Evolutionary conservation across 495 filamentous ascomycete genomes (phyloP), one percentile per base, ranked within the genome.

Genomic region (Lasiosphaeriaceae sp.): DNA sequence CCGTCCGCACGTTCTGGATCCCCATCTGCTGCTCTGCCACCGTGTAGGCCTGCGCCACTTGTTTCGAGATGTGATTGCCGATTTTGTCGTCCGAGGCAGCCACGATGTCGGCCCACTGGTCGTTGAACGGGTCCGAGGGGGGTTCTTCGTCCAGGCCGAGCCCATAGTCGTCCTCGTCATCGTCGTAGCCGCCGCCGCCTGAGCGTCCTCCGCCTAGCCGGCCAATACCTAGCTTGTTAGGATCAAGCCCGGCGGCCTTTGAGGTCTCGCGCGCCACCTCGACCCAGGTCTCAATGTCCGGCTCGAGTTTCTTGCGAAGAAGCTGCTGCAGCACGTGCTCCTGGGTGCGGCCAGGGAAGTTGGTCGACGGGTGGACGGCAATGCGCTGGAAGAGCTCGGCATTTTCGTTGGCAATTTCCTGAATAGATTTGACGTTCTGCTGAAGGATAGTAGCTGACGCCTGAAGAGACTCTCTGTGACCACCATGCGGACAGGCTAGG

Each of bases 261-360:
- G 72, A 71, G 6, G 70, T 64, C 8, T 64, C 67, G 4, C 81
- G 79, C 8, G 85, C 86, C 41, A 85, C 77, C 9, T 83, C 82
- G 14, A 93, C 84, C 80, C 84, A 87, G 29, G 81, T 81, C 58
- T 90, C 88, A 23, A 90, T 83, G 3, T 80, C 75, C 3, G 89
- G 87, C 51, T 92, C 88, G 20, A 88, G 80, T 67, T 92, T 93
- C 71, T 93, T 94, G 19, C 90, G 84, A 20, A 94, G 73, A 1
- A 95, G 72, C 52, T 83, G 76, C 7, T 79, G 70, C 1, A 93
- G 80, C 4, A 85, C 71, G 44, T 63, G 71, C 47, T 86, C 83
- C 64, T 92, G 83, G 11, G 82, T 86, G 44, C 83, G 83, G 11
- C 86, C 83, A 11, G 90, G 89, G 72, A 86, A 92, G 53, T 84